Base-by-base conservation (phyloP, 345 rosid genomes). In the Salix brachista region DNA sequence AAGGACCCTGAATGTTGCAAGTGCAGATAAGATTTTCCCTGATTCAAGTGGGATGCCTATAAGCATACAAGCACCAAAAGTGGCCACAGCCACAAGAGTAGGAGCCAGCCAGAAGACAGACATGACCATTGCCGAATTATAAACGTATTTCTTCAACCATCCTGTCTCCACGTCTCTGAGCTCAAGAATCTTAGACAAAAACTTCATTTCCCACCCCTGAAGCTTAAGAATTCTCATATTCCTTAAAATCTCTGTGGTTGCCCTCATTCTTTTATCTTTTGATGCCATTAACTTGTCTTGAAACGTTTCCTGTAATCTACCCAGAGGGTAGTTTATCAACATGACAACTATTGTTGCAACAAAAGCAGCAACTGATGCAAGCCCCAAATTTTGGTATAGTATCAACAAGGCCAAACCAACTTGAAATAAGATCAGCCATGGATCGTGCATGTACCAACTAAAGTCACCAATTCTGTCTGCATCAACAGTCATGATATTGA, bases 201-300 rank as follows among this genome's bases (percentile, higher is more conserved):
- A 84, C 26, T 75, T 84, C 80, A 81, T 81, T 72, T 84, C 86
- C 86, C 86, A 84, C 26, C 78, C 86, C 67, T 84, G 86, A 70
- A 81, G 84, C 69, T 84, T 84, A 56, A 81, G 82, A 54, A 81
- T 84, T 69, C 77, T 84, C 84, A 84, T 81, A 72, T 81, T 81
- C 46, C 80, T 54, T 14, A 83, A 50, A 37, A 77, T 70, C 66
- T 83, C 85, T 23, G 81, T 69, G 16, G 85, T 83, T 7, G 80
- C 76, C 66, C 78, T 84, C 86, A 84, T 84, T 60, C 84, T 64
- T 25, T 75, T 42, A 46, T 84, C 86, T 52, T 81, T 84, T 19
- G 82, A 75, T 54, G 76, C 62, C 86, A 84, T 84, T 73, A 84
- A 36, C 71, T 81, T 76, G 11, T 78, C 76, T 41, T 81, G 84